A percentile compares a stretch with the other conserved stretches of the same genome.
These are phyloP conservation scores for Medicago truncatula DNA, from an alignment of 306 rosid species.

Conservation along the genomic window DNA sequence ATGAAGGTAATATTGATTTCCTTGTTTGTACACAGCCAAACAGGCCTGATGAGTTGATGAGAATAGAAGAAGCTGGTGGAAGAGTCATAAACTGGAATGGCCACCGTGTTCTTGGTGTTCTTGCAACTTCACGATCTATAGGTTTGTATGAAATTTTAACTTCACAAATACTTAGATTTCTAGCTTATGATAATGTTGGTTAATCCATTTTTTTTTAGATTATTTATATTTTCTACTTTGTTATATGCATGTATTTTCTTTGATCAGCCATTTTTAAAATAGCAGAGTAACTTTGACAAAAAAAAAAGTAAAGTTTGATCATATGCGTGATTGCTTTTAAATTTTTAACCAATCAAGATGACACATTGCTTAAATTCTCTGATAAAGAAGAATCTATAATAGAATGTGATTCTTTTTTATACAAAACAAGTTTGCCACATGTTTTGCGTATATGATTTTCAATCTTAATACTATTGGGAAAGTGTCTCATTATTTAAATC, in stretches of 20 bases:
- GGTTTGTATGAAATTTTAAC: slow-evolving; percentile 52
- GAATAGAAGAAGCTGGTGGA: slow-evolving; percentile 98
- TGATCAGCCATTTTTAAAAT: background rate
- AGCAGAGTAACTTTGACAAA: slow-evolving; percentile 6
- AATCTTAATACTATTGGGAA: background rate
- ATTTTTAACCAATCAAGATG: slow-evolving; percentile 11
- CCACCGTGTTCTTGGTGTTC: slow-evolving; percentile 88
- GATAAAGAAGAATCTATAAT: background rate
- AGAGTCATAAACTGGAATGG: slow-evolving; percentile 93
- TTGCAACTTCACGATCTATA: slow-evolving; percentile 90
- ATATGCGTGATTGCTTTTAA: background rate
- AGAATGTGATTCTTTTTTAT: background rate
- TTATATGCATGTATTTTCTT: background rate
- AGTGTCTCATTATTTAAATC: slow-evolving; percentile 12
- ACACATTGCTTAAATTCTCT: slow-evolving; percentile 6
- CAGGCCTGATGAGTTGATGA: slow-evolving; percentile 78
- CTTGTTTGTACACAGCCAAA: slow-evolving; percentile 60
- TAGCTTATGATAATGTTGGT: background rate
- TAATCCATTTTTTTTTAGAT: background rate
- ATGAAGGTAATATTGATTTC: background rate
- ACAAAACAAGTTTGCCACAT: background rate
- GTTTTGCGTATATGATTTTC: slow-evolving; percentile 11
- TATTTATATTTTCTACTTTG: too few relatives aligned
- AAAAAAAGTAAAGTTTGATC: background rate
- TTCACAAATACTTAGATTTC: background rate